Evolutionary conservation across 2,329 filamentous ascomycete genomes (phyloP).

Genomic region (Calcarisporium arbuscula): DNA sequence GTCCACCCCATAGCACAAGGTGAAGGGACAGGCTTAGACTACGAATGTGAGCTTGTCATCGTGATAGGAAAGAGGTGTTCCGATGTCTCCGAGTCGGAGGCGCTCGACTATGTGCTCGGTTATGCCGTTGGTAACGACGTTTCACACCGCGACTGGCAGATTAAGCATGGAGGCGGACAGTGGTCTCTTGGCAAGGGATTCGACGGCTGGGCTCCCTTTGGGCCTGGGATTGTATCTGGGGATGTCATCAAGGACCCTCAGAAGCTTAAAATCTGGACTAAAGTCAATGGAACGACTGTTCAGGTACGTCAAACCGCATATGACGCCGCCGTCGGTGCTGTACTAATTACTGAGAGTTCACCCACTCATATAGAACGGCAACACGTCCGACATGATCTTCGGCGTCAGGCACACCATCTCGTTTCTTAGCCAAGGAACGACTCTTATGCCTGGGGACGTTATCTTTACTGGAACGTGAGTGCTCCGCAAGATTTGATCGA

Average conservation of each 20-base stretch:
- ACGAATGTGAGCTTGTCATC: slow-evolving; percentile 72
- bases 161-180: slow-evolving; percentile 60
- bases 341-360: slow-evolving; percentile 2
- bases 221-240: slow-evolving; percentile 61
- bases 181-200: slow-evolving; percentile 70
- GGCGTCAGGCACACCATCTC: slow-evolving; percentile 51
- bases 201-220: slow-evolving; percentile 69
- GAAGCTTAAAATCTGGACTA: slow-evolving; percentile 48
- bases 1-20: slow-evolving; percentile 60
- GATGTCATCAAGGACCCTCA: slow-evolving; percentile 52
- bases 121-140: slow-evolving; percentile 74
- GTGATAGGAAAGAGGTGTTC: slow-evolving; percentile 63
- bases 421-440: slow-evolving; percentile 55
- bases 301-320: slow-evolving; percentile 41
- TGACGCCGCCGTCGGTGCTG: too few species aligned
- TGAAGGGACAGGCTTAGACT: slow-evolving; percentile 62
- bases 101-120: slow-evolving; percentile 67
- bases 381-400: slow-evolving; percentile 59
- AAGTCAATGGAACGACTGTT: slow-evolving; percentile 51
- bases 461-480: slow-evolving; percentile 61
- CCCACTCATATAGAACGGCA: slow-evolving; percentile 30
- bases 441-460: slow-evolving; percentile 56
- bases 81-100: slow-evolving; percentile 58
- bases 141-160: slow-evolving; percentile 73
- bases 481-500: background rate